Evolutionary conservation across 345 rosid genomes (phyloP), one percentile per base, ranked within the genome.

Genomic region (Populus alba): DNA sequence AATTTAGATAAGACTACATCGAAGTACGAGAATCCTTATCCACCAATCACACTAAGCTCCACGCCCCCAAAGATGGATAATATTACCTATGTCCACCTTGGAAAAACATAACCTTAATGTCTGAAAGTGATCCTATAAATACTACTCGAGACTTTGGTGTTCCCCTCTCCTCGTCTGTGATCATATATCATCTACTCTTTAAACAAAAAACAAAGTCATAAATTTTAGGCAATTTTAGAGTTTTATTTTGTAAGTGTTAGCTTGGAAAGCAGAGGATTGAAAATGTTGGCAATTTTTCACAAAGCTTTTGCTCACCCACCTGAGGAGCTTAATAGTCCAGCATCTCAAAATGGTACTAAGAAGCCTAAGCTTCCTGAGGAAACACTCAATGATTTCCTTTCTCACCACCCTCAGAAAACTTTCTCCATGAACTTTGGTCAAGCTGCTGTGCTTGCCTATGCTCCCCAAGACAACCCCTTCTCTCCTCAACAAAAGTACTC

Each of bases 221-320:
- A 0, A 7, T 38, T 39, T 8, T 23, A 16, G 47, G 45, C 5
- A 66, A 16, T 66, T 17, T 33, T 16, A 1, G 2, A 8, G n/a
- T 6, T 66, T 66, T 66, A 10, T 33, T 6, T 4, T 66, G 69
- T 11, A 0, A 66, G 37, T 66, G 8, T 35, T 22, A 37, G 8
- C 7, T 31, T 8, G 41, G 8, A 35, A 29, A 41, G 12, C n/a
- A 71, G 45, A 35, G 38, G 38, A 20, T 59, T 7, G 53, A 62
- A 12, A 37, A 82, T 82, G 85, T 75, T 82, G 73, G 85, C 76
- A 1, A 82, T 82, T 66, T 82, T 82, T 67, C 82, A 82, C 70
- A 55, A 82, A 45, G 69, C 82, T 29, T 82, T 29, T 71, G 85
- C 82, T 62, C 17, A 82, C 23, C 85, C 85, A 37, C 85, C 85